Evolutionary conservation across 129 eudicot species (phyloP).

Genomic region (Lactuca saligna): DNA sequence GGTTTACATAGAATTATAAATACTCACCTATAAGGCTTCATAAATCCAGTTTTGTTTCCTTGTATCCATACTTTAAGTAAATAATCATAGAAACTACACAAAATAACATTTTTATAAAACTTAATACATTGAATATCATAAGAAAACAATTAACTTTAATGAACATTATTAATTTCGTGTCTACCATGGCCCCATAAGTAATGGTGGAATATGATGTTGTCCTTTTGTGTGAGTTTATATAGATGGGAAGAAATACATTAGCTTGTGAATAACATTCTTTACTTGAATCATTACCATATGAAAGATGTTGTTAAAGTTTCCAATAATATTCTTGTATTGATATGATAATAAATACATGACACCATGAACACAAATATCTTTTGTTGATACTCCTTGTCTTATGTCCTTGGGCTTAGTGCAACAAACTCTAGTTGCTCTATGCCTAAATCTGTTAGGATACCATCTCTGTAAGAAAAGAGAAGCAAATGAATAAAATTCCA

Average conservation of each 20-base stretch:
- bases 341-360: no score
- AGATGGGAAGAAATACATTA: constrained; percentile 92
- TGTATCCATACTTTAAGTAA: constrained; percentile 75
- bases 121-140: background rate
- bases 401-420: no score
- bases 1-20: no score
- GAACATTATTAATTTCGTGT: constrained; percentile 52
- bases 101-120: background rate
- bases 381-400: no score
- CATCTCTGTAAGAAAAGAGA: no score
- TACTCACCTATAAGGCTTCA: no score
- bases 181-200: constrained; percentile 99
- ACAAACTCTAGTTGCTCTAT: no score
- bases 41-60: no score
- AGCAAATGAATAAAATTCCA: no score
- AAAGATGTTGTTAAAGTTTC: background rate
- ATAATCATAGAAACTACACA: constrained; percentile 95
- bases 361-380: no score
- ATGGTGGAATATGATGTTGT: constrained; percentile 74
- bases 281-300: constrained; percentile 34
- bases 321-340: background rate
- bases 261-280: constrained; percentile 70
- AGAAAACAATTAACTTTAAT: background rate
- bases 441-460: no score
- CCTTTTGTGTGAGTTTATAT: constrained; percentile 77